These are phyloP conservation scores for Sarocladium strictum DNA, from an alignment of 2,329 filamentous ascomycete species.

Conservation along the genomic window DNA sequence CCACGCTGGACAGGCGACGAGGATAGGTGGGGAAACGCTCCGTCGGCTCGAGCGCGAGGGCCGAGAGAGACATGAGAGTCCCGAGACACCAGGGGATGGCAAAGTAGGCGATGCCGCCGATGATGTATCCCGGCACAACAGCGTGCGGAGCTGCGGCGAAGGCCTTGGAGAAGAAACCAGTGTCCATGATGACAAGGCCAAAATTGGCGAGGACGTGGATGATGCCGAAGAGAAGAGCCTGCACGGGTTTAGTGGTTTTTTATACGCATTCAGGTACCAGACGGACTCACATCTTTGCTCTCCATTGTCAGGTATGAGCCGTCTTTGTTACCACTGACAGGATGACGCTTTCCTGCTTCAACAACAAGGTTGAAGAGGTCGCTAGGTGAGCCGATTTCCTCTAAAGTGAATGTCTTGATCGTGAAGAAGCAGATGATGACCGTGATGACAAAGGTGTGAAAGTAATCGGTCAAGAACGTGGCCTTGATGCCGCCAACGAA, in stretches of 20 bases:
- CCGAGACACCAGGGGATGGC: slow-evolving; percentile 48
- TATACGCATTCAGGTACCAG: neutral
- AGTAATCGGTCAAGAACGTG: slow-evolving; percentile 43
- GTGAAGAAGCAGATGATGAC: slow-evolving; percentile 45
- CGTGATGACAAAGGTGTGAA: slow-evolving; percentile 49
- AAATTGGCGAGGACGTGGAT: slow-evolving; percentile 44
- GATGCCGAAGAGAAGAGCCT: slow-evolving; percentile 45
- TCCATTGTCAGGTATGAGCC: slow-evolving; percentile 52
- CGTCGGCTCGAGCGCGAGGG: slow-evolving; percentile 39
- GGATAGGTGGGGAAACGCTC: slow-evolving; percentile 49
- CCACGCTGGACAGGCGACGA: slow-evolving; percentile 47
- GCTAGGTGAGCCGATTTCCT: slow-evolving; percentile 40
- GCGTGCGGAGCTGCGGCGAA: slow-evolving; percentile 41
- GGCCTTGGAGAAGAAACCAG: slow-evolving; percentile 47
- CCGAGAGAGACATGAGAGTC: slow-evolving; percentile 42
- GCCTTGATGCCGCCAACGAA: slow-evolving; percentile 34
- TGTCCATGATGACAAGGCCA: slow-evolving; percentile 46
- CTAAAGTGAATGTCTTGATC: slow-evolving; percentile 37
- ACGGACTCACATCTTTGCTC: slow-evolving; percentile 34
- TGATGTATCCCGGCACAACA: slow-evolving; percentile 45
- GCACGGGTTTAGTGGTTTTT: neutral
- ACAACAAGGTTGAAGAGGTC: slow-evolving; percentile 45
- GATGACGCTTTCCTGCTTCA: slow-evolving; percentile 15
- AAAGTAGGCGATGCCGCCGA: slow-evolving; percentile 48
- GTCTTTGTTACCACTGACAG: slow-evolving; percentile 37